Evolutionary conservation across 2,329 filamentous ascomycete genomes (phyloP).

Genomic region (Colletotrichum endophyticum): DNA sequence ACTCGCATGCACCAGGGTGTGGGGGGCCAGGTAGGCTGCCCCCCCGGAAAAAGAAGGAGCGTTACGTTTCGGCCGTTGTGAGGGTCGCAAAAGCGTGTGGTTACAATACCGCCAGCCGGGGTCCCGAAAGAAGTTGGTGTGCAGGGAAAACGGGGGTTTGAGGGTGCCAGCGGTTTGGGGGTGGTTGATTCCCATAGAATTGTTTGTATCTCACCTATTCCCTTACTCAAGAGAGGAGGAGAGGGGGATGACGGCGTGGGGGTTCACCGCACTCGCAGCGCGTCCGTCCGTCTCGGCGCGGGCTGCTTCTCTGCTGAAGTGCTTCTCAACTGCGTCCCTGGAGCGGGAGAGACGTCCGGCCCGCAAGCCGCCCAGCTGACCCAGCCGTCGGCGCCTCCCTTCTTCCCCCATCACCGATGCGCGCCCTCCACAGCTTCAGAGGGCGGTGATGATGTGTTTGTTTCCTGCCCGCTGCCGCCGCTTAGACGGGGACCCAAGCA

Average conservation of each 20-base stretch:
- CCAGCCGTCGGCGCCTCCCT: neutral
- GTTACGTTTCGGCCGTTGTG: neutral
- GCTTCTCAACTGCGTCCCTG: neutral
- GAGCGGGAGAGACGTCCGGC: neutral
- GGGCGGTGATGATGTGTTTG: neutral
- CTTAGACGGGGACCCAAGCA: neutral
- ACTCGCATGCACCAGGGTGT: neutral
- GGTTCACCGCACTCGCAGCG: neutral
- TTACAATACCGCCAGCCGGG: neutral
- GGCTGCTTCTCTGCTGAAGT: neutral
- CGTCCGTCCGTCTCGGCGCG: neutral
- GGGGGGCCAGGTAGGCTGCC: no score
- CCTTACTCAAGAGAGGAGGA: neutral
- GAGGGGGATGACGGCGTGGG: neutral
- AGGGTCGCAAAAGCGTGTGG: neutral
- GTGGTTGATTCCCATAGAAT: neutral
- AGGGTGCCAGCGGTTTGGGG: neutral
- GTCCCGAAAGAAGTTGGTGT: conserved; percentile 4
- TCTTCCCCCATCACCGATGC: neutral
- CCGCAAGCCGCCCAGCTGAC: neutral
- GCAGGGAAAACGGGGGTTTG: neutral
- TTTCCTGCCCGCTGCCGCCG: neutral
- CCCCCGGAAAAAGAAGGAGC: neutral
- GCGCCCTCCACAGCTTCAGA: neutral
- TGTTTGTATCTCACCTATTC: neutral